Percentiles rank a stretch among this genome's conserved stretches.
These are phyloP conservation scores for Elsinoe perseae DNA, from an alignment of 2,329 filamentous ascomycete species.

Conservation along the genomic window DNA sequence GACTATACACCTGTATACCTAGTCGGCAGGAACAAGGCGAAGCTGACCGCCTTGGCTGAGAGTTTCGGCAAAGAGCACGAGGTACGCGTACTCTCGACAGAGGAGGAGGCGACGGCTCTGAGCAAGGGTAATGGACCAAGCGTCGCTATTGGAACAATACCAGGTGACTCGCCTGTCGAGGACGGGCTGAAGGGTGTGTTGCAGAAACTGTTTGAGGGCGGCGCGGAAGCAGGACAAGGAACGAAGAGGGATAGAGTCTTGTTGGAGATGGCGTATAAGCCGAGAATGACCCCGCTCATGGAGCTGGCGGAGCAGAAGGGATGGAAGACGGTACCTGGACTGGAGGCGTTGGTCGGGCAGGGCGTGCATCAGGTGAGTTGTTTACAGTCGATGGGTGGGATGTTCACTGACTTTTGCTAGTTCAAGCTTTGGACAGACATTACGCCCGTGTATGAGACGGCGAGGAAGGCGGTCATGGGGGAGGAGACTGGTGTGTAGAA, in stretches of 20 bases:
- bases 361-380: slow-evolving; percentile 63
- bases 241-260: slow-evolving; percentile 50
- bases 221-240: slow-evolving; percentile 26
- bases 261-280: slow-evolving; percentile 96
- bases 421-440: slow-evolving; percentile 75
- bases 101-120: slow-evolving; percentile 44
- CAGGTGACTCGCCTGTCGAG: slow-evolving; percentile 79
- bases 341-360: slow-evolving; percentile 85
- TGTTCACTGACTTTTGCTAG: slow-evolving; percentile 45
- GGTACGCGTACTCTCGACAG: slow-evolving; percentile 54
- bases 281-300: slow-evolving; percentile 74
- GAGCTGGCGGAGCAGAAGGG: slow-evolving; percentile 66
- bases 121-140: slow-evolving; percentile 45
- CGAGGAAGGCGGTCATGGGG: slow-evolving; percentile 45
- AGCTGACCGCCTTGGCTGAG: slow-evolving; percentile 58
- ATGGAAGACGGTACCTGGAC: slow-evolving; percentile 76
- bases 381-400: neutral
- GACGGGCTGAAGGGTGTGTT: slow-evolving; percentile 59
- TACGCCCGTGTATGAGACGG: slow-evolving; percentile 61
- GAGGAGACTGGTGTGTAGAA: slow-evolving; percentile 16
- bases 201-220: slow-evolving; percentile 45
- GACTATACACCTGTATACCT: slow-evolving; percentile 82
- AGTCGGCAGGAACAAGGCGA: slow-evolving; percentile 65
- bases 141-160: slow-evolving; percentile 84
- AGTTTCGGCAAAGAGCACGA: slow-evolving; percentile 70